Base-by-base conservation (phyloP, 176 grass and related monocot genomes). In the Tillandsia fasciculata region DNA sequence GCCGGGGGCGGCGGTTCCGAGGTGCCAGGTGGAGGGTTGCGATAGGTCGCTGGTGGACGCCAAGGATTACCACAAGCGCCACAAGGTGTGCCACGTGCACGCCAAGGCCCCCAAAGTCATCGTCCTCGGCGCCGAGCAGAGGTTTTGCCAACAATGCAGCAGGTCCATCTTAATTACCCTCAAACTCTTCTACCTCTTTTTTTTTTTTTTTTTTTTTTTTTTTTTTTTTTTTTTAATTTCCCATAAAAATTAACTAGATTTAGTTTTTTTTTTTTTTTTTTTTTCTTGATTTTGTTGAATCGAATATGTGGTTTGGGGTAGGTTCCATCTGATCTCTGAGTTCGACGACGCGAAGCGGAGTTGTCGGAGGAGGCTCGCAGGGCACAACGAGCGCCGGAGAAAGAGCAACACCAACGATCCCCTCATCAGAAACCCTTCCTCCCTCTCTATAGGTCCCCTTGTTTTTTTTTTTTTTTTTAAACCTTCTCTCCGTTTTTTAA, bases 331-430 rank as follows among this genome's bases (percentile, higher is more conserved):
- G 65, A 48, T 67, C 10, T 67, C 65, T 5, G 65, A 67, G 65
- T 67, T 67, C 65, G 65, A 67, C 65, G 65, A 67, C 65, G 13
- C 65, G 65, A 67, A 67, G 65, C 33, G 65, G 65, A 67, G 65
- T 17, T 67, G 65, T 33, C 12, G 65, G 12, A 67, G 65, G 15
- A 33, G 65, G 65, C 65, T 67, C 13, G 65, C 65, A 1, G 65
- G 65, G 15, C 65, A 67, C 42, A 67, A 67, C 33, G 42, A 67
- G 29, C 65, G 65, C 14, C 27, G 65, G 65, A 67, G 65, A 47
- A 67, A 67, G 65, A 47, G 33, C 65, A 49, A 61, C 56, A 10
- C 29, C 65, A 49, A n/a, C 42, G 65, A 67, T 9, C 48, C 65
- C 17, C 17, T 20, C 65, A n/a, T 67, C 48, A 49, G 65, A n/a